Percentiles rank a stretch among this genome's conserved stretches.
Conservation (phyloP, 2,329 filamentous ascomycete species). For the Arachnopeziza araneosa region DNA sequence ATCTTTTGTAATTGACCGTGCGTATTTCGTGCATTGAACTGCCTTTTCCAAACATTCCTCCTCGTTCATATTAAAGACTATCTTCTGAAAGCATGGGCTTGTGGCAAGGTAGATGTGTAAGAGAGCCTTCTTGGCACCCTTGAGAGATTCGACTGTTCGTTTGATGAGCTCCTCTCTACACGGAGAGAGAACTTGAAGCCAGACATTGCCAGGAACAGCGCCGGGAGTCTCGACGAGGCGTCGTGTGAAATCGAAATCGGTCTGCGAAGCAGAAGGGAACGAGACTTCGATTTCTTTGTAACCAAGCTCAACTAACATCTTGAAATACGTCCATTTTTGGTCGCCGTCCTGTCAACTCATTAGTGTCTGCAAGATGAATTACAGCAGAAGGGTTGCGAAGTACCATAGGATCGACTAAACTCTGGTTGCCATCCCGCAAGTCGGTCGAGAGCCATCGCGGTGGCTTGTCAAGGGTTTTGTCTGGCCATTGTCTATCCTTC, state of each 20-base stretch:
- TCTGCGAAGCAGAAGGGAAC: conserved; percentile 90
- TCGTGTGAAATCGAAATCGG: conserved; percentile 92
- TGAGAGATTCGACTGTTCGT: conserved; percentile 81
- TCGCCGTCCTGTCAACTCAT: conserved; percentile 64
- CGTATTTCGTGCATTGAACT: conserved; percentile 78
- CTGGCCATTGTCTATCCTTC: conserved; percentile 41
- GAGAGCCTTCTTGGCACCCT: conserved; percentile 87
- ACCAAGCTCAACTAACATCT: conserved; percentile 85
- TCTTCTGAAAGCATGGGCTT: conserved; percentile 86
- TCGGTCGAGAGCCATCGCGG: conserved; percentile 89
- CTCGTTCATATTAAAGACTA: conserved; percentile 85
- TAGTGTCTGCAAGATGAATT: background rate
- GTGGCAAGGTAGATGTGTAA: conserved; percentile 95
- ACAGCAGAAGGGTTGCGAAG: conserved; percentile 24
- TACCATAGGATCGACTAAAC: conserved; percentile 88
- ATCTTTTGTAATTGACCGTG: conserved; percentile 84
- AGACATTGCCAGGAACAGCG: conserved; percentile 81
- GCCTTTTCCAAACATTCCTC: conserved; percentile 78
- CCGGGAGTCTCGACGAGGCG: conserved; percentile 81
- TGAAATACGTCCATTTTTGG: conserved; percentile 92
- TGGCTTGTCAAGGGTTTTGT: conserved; percentile 65
- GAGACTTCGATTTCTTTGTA: conserved; percentile 98
- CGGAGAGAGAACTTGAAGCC: conserved; percentile 85
- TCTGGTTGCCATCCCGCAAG: conserved; percentile 90
- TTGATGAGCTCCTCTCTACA: conserved; percentile 88